Evolutionary conservation across 768 basidiomycete genomes (phyloP), one percentile per base, ranked within the genome.

Genomic region (Lactarius sp.): DNA sequence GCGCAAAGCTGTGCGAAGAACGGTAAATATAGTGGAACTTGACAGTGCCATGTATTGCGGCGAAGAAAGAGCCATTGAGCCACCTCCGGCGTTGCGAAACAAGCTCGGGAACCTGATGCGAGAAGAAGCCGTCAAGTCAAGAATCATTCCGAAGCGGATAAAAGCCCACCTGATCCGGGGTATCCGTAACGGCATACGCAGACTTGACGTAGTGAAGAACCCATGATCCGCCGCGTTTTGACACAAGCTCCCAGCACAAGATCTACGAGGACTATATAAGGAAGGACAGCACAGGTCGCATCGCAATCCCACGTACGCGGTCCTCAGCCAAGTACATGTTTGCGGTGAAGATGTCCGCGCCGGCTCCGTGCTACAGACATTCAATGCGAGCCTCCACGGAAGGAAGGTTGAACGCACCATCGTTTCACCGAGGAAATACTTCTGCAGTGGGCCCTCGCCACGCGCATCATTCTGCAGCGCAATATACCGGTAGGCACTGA

Each of bases 1-100:
- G 81, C 44, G 87, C 36, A 72, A 94, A 83, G 0, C 82, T 75
- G 73, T 96, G 94, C 20, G 90, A 87, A 9, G 90, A 92, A 31
- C 96, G 85, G 73, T 98, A 98, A 46, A 99, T 84, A 72, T 98
- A 98, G 68, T 91, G 87, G 75, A 99, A 98, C 73, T 98, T 92
- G 67, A 94, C 80, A 4, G 86, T 90, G 61, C 88, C 87, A 76
- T 98, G 94, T 16, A 98, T 85, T 0, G 90, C 92, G 10, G 95
- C 97, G 75, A 99, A 99, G 85, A 99, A 98, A 4, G 93, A 95
- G 14, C 96, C 94, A 73, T 98, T 98, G 33, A 99, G 81, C 96
- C 96, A 98, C 46, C 95, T 87, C 42, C 96, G 83, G 56, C 96
- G 88, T 72, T 98, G 96, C 0, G 92, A 92, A 69, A 99, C 93